Base-by-base conservation (phyloP, 805 yeast species). In the Maudiozyma bulderi region DNA sequence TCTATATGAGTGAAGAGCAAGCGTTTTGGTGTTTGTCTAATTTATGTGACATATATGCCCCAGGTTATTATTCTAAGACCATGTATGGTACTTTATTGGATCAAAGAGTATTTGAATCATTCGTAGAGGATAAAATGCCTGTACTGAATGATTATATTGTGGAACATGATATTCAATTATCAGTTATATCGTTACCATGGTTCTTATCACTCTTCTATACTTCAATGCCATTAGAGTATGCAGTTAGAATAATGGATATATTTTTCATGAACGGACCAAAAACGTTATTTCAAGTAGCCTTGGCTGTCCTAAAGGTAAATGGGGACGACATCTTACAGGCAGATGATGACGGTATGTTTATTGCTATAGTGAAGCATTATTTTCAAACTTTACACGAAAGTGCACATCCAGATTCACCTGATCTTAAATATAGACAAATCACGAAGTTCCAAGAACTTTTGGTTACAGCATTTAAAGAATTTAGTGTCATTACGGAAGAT, bases 61-160 rank as follows among this genome's bases (percentile, higher is more conserved):
- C 98, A 0, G 99, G 99, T 0, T 93, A 93, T 66, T 93, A 93
- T 61, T 90, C 98, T 3, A 87, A 81, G 59, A 91, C 97, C 0
- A 93, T 93, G 99, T 91, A 91, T 60, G 99, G 99, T 29, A 93
- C 96, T 1, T 70, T 93, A 32, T 71, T 93, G 37, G 99, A 93
- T 62, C 99, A 93, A 69, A 80, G 82, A 57, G 99, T 93, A 0
- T 86, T 93, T 63, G 99, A 93, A 66, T 78, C 87, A 0, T 74
- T 93, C 48, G 95, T 93, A 1, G 86, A 84, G 61, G 86, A 84
- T 48, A 87, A 93, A 0, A 80, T 93, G 84, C 99, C 99, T 1
- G 62, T 86, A 15, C 63, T 93, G 46, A 86, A 95, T 84, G 85
- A 78, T 9, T 97, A 93, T 65, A 80, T 93, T 43, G 72, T 72